Base-by-base conservation (phyloP, 2,329 filamentous ascomycete genomes). In the Talaromyces sp. region DNA sequence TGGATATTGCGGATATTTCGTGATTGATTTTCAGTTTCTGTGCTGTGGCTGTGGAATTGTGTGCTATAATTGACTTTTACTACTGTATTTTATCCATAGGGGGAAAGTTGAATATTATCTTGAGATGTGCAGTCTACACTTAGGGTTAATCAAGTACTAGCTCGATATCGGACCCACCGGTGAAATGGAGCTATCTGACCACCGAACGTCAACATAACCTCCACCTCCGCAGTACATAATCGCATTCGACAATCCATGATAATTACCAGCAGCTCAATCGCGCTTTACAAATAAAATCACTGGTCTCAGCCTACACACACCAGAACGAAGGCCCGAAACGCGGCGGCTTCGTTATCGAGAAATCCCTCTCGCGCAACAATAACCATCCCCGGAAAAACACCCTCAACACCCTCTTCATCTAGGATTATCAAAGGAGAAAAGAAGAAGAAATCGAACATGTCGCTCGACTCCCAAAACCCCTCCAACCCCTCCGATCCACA, bases 401-500 rank as follows among this genome's bases (percentile, higher is more conserved):
- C 50, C 35, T 4, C 9, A 35, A n/a, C 3, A 48, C 14, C 16
- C 9, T 3, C 18, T n/a, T n/a, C n/a, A n/a, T n/a, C n/a, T n/a
- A n/a, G n/a, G n/a, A n/a, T n/a, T n/a, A n/a, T n/a, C n/a, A n/a
- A n/a, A n/a, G n/a, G 37, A n/a, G 6, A 31, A 23, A 5, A 18
- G 12, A 21, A 4, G 21, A 33, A 31, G 11, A 35, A 28, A 3
- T 28, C 28, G 2, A 37, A 21, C 3, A 65, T 65, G 64, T 65
- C 64, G 5, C 60, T 65, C 54, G 64, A 65, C 42, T 46, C 64
- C 18, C 63, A 63, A 56, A 87, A 88, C 1, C 86, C 87, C 14
- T 88, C 86, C 80, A 89, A 88, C 76, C 81, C 87, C 64, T 84
- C 84, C 67, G 92, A 96, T 77, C 89, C 91, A 40, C 83, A 83